Percentiles rank a stretch among this genome's conserved stretches.
These are phyloP conservation scores for Pseudotsuga menziesii DNA, from an alignment of 75 land plant species.

Conservation along the genomic window DNA sequence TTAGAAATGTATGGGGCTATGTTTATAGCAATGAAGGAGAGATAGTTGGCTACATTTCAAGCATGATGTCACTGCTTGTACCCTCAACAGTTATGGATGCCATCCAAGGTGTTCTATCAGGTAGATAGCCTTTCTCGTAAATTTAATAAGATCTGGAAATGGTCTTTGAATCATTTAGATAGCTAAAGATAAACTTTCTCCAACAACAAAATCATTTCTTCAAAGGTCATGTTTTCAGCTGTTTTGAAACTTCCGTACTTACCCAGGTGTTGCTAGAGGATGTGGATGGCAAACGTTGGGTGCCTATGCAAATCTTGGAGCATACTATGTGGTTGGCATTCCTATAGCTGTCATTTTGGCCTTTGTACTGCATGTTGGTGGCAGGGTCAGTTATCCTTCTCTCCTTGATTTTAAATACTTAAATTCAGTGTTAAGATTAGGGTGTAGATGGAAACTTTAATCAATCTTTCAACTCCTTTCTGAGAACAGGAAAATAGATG, in stretches of 20 bases:
- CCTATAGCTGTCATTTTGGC: slow-evolving; percentile 56
- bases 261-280: slow-evolving; percentile 68
- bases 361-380: slow-evolving; percentile 58
- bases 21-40: slow-evolving; percentile 67
- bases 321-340: slow-evolving; percentile 71
- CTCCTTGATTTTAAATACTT: background rate
- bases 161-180: too few species aligned
- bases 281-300: slow-evolving; percentile 81
- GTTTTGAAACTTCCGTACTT: background rate
- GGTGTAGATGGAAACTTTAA: too few species aligned
- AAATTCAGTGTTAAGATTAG: too few species aligned
- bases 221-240: background rate
- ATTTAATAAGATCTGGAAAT: too few species aligned
- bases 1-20: slow-evolving; percentile 56
- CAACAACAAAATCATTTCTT: too few species aligned
- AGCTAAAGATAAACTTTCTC: too few species aligned
- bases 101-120: slow-evolving; percentile 76
- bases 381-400: slow-evolving; percentile 29
- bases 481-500: too few species aligned
- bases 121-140: slow-evolving; percentile 17
- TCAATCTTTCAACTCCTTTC: too few species aligned
- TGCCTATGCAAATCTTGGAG: slow-evolving; percentile 66
- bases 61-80: slow-evolving; percentile 67
- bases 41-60: slow-evolving; percentile 57
- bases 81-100: slow-evolving; percentile 59